Conservation (phyloP, 352 stramenopile species). For the Globisporangium rhizosaccharum region DNA sequence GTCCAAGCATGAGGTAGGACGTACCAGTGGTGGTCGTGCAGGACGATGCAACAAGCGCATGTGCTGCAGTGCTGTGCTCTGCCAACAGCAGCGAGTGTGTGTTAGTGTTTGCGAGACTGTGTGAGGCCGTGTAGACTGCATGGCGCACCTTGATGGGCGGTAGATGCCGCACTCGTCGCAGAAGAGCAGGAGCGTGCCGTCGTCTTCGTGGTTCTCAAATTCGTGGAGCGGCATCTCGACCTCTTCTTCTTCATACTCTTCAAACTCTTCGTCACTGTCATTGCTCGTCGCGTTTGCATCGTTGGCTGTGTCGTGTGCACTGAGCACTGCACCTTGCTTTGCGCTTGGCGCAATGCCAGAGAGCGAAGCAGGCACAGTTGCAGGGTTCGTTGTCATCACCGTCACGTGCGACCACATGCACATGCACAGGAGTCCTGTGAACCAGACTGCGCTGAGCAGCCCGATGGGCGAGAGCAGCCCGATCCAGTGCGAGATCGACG, state of each 20-base stretch:
- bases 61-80: conserved; percentile 77
- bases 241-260: conserved; percentile 38
- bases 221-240: conserved; percentile 61
- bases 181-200: conserved; percentile 71
- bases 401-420: conserved; percentile 66
- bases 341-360: conserved; percentile 14
- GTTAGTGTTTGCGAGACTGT: not conserved
- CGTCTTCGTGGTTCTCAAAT: conserved; percentile 63
- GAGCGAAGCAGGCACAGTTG: conserved; percentile 48
- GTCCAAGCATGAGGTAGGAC: conserved; percentile 1
- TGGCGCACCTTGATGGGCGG: conserved; percentile 49
- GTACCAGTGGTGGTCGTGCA: conserved; percentile 85
- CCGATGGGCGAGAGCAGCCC: conserved; percentile 46
- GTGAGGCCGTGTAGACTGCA: no score
- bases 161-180: conserved; percentile 81
- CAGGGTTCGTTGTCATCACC: conserved; percentile 76
- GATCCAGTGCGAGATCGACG: conserved; percentile 51
- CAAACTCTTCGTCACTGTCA: conserved; percentile 12
- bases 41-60: conserved; percentile 68
- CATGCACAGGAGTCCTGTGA: conserved; percentile 57
- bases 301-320: not conserved
- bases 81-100: not conserved
- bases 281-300: conserved; percentile 6
- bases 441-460: conserved; percentile 32
- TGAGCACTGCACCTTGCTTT: not conserved